Evolutionary conservation across 441 rosid genomes (phyloP).

Genomic region (Gossypium armourianum): DNA sequence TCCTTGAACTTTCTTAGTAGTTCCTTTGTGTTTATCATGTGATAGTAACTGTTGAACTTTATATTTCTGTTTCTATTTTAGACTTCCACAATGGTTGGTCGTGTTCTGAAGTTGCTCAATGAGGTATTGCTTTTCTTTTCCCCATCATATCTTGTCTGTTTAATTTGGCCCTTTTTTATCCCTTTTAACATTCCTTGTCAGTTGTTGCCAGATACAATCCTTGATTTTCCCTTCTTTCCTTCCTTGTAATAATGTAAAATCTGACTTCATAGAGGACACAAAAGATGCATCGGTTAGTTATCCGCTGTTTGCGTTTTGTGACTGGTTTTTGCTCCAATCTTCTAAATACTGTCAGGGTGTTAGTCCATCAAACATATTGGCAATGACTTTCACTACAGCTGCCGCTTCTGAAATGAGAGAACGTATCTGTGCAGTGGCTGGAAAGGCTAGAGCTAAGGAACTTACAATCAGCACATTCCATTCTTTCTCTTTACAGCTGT

Average conservation of each 20-base stretch:
- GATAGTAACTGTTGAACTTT: conserved; percentile 17
- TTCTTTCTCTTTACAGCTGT: conserved; percentile 84
- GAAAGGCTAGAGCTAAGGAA: conserved; percentile 71
- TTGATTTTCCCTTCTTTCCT: neutral
- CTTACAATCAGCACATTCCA: conserved; percentile 86
- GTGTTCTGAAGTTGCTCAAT: conserved; percentile 56
- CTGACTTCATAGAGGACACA: neutral
- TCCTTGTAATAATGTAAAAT: neutral
- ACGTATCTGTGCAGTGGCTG: conserved; percentile 61
- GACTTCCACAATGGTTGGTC: conserved; percentile 98
- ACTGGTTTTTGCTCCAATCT: conserved; percentile 1
- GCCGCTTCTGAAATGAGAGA: conserved; percentile 95
- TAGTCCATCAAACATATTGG: conserved; percentile 69
- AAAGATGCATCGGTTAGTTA: neutral
- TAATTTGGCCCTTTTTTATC: neutral
- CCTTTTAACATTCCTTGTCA: neutral
- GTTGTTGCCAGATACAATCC: neutral
- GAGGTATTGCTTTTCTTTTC: conserved; percentile 39
- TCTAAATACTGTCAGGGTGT: conserved; percentile 44
- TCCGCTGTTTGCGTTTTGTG: neutral
- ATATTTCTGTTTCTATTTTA: conserved; percentile 28
- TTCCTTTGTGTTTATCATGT: conserved; percentile 9
- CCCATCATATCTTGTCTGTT: conserved; percentile 11
- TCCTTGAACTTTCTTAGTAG: neutral
- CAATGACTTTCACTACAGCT: conserved; percentile 96